Conservation (phyloP, 2,329 filamentous ascomycete genomes). For the Karstenula rhodostoma region DNA sequence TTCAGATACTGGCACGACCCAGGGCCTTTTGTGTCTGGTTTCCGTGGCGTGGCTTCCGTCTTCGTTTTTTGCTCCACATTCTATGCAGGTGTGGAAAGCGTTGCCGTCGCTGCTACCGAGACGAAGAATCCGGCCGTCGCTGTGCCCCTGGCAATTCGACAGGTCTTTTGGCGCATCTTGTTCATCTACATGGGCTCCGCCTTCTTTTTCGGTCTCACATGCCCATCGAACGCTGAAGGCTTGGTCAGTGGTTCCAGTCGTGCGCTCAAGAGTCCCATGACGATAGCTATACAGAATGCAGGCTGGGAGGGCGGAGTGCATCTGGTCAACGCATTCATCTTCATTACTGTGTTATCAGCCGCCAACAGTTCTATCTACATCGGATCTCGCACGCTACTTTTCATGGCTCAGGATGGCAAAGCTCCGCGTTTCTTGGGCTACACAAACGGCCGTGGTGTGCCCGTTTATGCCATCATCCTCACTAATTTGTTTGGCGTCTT, state of each 20-base stretch:
- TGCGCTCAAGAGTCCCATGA: conserved; percentile 63
- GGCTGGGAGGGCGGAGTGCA: conserved; percentile 77
- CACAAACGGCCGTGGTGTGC: conserved; percentile 70
- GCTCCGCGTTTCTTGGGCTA: conserved; percentile 74
- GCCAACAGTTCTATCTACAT: conserved; percentile 80
- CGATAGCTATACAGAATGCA: conserved; percentile 68
- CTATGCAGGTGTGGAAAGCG: conserved; percentile 48
- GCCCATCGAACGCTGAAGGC: conserved; percentile 70
- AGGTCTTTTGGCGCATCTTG: conserved; percentile 54
- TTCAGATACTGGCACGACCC: conserved; percentile 52
- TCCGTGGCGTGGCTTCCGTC: conserved; percentile 52
- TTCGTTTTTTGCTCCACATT: conserved; percentile 56
- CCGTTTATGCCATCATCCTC: conserved; percentile 68
- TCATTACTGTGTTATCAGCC: conserved; percentile 70
- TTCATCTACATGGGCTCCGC: conserved; percentile 56
- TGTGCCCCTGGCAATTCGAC: conserved; percentile 57
- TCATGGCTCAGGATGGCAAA: conserved; percentile 70
- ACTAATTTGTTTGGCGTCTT: conserved; percentile 75
- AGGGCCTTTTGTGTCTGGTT: conserved; percentile 51
- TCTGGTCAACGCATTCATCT: conserved; percentile 71
- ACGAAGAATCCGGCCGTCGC: conserved; percentile 55
- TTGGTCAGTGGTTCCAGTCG: conserved; percentile 62
- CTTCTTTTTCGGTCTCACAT: conserved; percentile 67
- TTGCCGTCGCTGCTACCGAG: conserved; percentile 48
- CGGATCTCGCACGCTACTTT: conserved; percentile 75